Percentiles rank a stretch among this genome's conserved stretches.
These are phyloP conservation scores for Talaromyces sp. DNA, from an alignment of 2,329 filamentous ascomycete species.

Conservation along the genomic window DNA sequence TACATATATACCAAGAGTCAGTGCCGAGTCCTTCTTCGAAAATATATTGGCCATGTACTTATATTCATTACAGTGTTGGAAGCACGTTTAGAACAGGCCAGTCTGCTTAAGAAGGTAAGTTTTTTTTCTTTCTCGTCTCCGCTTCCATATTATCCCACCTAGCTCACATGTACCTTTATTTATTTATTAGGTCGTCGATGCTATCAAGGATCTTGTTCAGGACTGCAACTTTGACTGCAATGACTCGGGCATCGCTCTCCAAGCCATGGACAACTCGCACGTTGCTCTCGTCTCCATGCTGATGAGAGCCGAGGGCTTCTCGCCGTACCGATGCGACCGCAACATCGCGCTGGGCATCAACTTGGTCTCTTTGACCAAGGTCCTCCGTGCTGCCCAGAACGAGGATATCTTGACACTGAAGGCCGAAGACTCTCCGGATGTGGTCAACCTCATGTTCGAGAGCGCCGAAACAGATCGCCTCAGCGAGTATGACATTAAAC, in stretches of 20 bases:
- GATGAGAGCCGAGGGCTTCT: slow-evolving; percentile 92
- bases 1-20: not conserved
- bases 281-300: slow-evolving; percentile 98
- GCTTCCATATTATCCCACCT: not conserved
- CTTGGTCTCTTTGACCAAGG: slow-evolving; percentile 92
- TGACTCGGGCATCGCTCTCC: slow-evolving; percentile 95
- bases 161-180: slow-evolving; percentile 9
- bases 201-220: slow-evolving; percentile 98
- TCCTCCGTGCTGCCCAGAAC: slow-evolving; percentile 87
- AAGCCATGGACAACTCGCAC: slow-evolving; percentile 99
- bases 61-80: slow-evolving; percentile 66
- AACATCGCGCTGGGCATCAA: slow-evolving; percentile 99
- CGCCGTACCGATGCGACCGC: slow-evolving; percentile 94
- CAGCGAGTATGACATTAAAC: slow-evolving; percentile 98
- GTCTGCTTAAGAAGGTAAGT: slow-evolving; percentile 86
- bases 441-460: slow-evolving; percentile 94
- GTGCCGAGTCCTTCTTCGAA: not conserved
- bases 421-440: slow-evolving; percentile 93
- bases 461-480: slow-evolving; percentile 81
- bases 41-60: not conserved
- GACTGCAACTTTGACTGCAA: slow-evolving; percentile 99
- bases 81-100: slow-evolving; percentile 92
- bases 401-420: slow-evolving; percentile 95
- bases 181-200: slow-evolving; percentile 75
- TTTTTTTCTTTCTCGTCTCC: not conserved